A percentile compares a stretch with the other conserved stretches of the same genome.
Conservation (phyloP, 2,329 filamentous ascomycete species). For the Bipolaris gigantea region DNA sequence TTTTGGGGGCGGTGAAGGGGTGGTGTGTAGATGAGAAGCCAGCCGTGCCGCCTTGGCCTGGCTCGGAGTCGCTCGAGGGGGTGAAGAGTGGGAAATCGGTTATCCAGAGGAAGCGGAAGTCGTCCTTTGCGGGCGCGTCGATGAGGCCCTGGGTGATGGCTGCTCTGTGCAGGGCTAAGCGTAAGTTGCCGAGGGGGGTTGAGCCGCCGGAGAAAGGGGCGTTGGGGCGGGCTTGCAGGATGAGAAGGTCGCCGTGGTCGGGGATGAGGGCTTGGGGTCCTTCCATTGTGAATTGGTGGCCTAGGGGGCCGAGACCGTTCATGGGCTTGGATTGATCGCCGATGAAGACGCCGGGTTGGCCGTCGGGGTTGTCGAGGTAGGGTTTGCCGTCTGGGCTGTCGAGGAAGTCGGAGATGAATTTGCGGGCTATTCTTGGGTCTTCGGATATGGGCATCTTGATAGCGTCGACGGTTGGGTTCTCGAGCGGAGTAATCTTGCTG, state of each 20-base stretch:
- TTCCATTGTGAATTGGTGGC: constrained; percentile 68
- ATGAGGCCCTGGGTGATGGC: constrained; percentile 67
- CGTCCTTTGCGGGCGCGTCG: constrained; percentile 48
- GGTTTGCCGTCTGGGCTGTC: constrained; percentile 61
- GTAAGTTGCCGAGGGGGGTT: constrained; percentile 70
- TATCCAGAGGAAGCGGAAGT: constrained; percentile 80
- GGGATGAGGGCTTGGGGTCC: constrained; percentile 57
- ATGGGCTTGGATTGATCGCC: constrained; percentile 74
- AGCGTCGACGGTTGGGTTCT: constrained; percentile 72
- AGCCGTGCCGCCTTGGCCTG: constrained; percentile 78
- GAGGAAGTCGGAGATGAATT: constrained; percentile 71
- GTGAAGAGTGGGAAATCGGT: constrained; percentile 92
- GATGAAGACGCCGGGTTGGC: constrained; percentile 78
- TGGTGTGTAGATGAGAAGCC: constrained; percentile 90
- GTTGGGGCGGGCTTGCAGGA: constrained; percentile 76
- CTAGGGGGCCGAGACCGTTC: constrained; percentile 74
- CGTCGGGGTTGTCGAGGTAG: constrained; percentile 70
- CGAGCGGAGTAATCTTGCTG: constrained; percentile 71
- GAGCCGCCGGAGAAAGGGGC: constrained; percentile 71
- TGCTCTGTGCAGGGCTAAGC: constrained; percentile 68
- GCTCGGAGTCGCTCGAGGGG: constrained; percentile 63
- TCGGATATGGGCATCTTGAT: constrained; percentile 66
- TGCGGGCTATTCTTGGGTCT: constrained; percentile 56
- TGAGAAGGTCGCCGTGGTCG: constrained; percentile 71
- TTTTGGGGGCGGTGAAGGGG: constrained; percentile 88